Base-by-base conservation (phyloP, 1,284 basidiomycete genomes). In the Malassezia restricta region DNA sequence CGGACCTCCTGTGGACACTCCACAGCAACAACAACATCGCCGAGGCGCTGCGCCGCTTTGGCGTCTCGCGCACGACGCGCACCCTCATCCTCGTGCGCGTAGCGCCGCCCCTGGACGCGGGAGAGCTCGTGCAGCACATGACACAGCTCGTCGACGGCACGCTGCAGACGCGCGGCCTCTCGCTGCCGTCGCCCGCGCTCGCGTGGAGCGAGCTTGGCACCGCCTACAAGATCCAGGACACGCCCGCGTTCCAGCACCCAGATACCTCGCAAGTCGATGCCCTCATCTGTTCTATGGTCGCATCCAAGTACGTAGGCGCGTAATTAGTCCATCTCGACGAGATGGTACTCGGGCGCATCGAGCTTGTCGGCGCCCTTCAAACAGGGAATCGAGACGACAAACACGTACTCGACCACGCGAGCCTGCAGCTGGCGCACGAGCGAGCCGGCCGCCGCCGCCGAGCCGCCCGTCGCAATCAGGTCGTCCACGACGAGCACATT, bases 381-480 rank as follows among this genome's bases (percentile, higher is more conserved):
- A 78, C 88, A 84, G 42, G 83, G 78, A 47, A 95, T 76, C 61
- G 89, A 87, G 60, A 95, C 84, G 72, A 96, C 83, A 77, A 98
- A 98, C 63, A 98, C 76, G 77, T 95, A 95, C 76, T 95, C 88
- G 51, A 94, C 75, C 30, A 85, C 85, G 62, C 83, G 83, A 51
- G 84, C 88, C 35, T 88, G 87, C 60, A 82, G 79, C 75, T 86
- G 82, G 30, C 80, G 77, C 55, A 98, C 83, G 27, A 99, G 84
- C 63, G 94, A 82, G 49, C 90, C 91, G 8, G 94, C 91, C 1
- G 91, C 91, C 60, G 82, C 83, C 3, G 94, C 94, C 14, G 90
- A 95, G 6, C 94, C 94, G 57, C 89, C 88, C 40, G 94, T 98
- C 0, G 94, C 94, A 59, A 99, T 90, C 35, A 99, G 79, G 75